A percentile compares a stretch with the other conserved stretches of the same genome.
Evolutionary conservation across 257 asterid genomes (phyloP).

Genomic region (Jacaranda copaia): DNA sequence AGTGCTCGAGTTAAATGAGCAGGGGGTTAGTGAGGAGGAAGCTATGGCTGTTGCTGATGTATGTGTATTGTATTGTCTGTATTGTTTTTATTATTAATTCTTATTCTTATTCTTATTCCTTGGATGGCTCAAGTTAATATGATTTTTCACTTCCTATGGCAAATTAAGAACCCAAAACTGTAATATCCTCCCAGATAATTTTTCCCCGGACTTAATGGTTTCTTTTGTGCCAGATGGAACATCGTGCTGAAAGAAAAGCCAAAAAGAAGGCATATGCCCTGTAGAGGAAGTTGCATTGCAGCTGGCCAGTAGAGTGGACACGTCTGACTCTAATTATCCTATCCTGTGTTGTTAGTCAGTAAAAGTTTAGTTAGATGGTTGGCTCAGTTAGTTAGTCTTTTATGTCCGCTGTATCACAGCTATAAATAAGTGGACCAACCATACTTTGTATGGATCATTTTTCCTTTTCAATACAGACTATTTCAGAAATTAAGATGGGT

Average conservation of each 20-base stretch:
- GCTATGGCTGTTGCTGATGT: slow-evolving; percentile 89
- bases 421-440: too few species aligned
- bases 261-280: slow-evolving; percentile 73
- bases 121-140: not conserved
- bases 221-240: slow-evolving; percentile 67
- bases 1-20: slow-evolving; percentile 85
- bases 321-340: too few species aligned
- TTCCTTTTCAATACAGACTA: too few species aligned
- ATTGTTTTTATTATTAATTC: not conserved
- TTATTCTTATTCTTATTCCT: not conserved
- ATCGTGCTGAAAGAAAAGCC: slow-evolving; percentile 59
- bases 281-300: too few species aligned
- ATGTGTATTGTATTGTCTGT: slow-evolving; percentile 31
- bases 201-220: not conserved
- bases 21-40: slow-evolving; percentile 66
- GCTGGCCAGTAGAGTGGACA: too few species aligned
- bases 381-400: too few species aligned
- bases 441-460: too few species aligned
- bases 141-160: not conserved
- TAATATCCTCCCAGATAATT: not conserved
- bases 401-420: too few species aligned
- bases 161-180: slow-evolving; percentile 1
- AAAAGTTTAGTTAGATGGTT: too few species aligned
- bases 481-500: too few species aligned
- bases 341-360: too few species aligned